Conservation (phyloP, 1,284 basidiomycete genomes). For the Ganoderma meredithae region DNA sequence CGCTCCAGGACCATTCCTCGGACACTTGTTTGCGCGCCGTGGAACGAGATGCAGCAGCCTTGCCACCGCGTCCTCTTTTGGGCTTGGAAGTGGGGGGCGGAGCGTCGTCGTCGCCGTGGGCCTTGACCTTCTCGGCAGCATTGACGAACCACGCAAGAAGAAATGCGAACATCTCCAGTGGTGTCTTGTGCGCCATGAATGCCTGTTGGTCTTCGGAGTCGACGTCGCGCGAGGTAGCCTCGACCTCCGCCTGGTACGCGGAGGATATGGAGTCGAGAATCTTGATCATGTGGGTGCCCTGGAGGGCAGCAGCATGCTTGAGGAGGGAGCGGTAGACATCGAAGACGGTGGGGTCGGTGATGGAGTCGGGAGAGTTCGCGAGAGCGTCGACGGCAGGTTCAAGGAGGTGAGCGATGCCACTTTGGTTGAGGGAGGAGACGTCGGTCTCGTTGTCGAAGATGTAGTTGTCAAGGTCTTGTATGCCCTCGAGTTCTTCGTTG, state of each 20-base stretch:
- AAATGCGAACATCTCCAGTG: constrained; percentile 91
- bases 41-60: constrained; percentile 50
- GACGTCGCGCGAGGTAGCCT: constrained; percentile 69
- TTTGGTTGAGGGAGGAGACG: constrained; percentile 54
- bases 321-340: constrained; percentile 83
- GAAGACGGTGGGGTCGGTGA: constrained; percentile 72
- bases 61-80: constrained; percentile 66
- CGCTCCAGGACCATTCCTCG: constrained; percentile 78
- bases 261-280: constrained; percentile 81
- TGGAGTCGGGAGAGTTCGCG: constrained; percentile 74
- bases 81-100: constrained; percentile 55
- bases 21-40: constrained; percentile 53
- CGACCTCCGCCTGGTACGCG: constrained; percentile 74
- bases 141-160: constrained; percentile 86
- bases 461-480: constrained; percentile 67
- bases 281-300: constrained; percentile 73
- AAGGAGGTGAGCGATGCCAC: constrained; percentile 51
- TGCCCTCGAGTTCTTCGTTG: constrained; percentile 74
- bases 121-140: constrained; percentile 78
- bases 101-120: constrained; percentile 58
- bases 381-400: constrained; percentile 81
- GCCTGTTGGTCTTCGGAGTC: constrained; percentile 77
- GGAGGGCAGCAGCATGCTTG: constrained; percentile 69
- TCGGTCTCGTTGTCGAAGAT: constrained; percentile 72
- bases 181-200: constrained; percentile 70